Percentiles rank a stretch among this genome's conserved stretches.
Conservation (phyloP, 371 early-diverging fungal genomes). For the Lichtheimia hyalospora region DNA sequence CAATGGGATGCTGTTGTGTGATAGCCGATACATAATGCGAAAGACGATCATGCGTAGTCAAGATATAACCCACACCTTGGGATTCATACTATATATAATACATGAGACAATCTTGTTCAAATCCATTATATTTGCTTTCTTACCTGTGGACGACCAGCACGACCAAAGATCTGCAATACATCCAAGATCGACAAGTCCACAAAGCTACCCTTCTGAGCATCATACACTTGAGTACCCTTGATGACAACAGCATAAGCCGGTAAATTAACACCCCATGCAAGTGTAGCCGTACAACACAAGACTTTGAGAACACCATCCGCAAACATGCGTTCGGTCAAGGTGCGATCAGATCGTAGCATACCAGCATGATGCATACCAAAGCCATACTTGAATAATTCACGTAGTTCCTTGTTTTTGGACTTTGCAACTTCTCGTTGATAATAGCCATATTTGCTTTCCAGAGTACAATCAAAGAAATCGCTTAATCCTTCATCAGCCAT, state of each 20-base stretch:
- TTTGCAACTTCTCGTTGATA: conserved; percentile 48
- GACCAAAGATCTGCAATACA: conserved; percentile 99
- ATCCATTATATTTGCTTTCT: background rate
- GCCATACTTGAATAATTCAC: conserved; percentile 80
- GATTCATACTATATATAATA: conserved; percentile 69
- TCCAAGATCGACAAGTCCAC: conserved; percentile 93
- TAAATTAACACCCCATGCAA: conserved; percentile 99
- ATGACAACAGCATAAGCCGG: conserved; percentile 99
- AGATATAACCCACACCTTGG: conserved; percentile 87
- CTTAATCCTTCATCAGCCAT: conserved; percentile 60
- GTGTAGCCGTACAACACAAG: conserved; percentile 98
- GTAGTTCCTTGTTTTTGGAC: conserved; percentile 84
- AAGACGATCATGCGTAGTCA: conserved; percentile 92
- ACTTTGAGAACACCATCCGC: conserved; percentile 87
- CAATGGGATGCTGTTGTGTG: conserved; percentile 96
- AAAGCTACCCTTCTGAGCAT: conserved; percentile 89
- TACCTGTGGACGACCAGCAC: conserved; percentile 97
- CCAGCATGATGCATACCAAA: conserved; percentile 99
- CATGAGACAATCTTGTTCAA: background rate
- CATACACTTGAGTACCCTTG: conserved; percentile 98
- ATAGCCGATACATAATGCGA: conserved; percentile 93
- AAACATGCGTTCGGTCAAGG: conserved; percentile 89
- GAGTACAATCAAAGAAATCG: conserved; percentile 45
- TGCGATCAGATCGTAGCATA: conserved; percentile 91
- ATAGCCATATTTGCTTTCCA: conserved; percentile 24